Evolutionary conservation across 164 flowering plant species (phyloP), one percentile per base, ranked within the genome.

Genomic region (Dillenia turbinata): DNA sequence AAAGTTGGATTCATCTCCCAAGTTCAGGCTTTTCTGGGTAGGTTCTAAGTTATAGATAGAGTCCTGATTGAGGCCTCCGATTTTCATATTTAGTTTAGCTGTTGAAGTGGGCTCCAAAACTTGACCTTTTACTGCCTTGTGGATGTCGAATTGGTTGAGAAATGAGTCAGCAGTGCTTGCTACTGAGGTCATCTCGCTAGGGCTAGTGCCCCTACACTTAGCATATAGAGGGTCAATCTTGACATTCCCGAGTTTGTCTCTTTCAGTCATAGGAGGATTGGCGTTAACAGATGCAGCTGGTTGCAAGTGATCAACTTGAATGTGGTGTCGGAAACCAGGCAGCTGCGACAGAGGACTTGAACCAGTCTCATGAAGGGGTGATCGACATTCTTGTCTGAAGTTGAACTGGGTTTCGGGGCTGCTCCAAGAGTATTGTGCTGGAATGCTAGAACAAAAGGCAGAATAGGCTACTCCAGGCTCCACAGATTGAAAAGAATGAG

Each of bases 381-480:
- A 71, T 24, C 78, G 62, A 3, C 53, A 56, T 43, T 83, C 81
- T 59, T 73, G 74, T 65, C 75, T 64, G 8, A 56, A 59, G 44
- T 12, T 62, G 62, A 74, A 70, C 57, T 65, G 84, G 33, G 59
- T 43, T 46, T 64, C 68, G 59, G 86, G 69, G 70, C 65, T 73
- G 51, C 53, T 54, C 92, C 88, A 78, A 17, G 81, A 49, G 57
- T 68, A 69, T 47, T 70, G 76, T 44, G 62, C 26, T 47, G 77
- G 69, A 13, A 65, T 65, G 43, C 52, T 49, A n/a, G 82, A 69
- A 60, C 58, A 72, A 58, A 75, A 72, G 48, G 81, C 56, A 53
- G 71, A 57, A 59, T 53, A 69, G 11, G 65, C 72, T 8, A 64
- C 61, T 19, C 78, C 80, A 14, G 76, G 49, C 19, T 65, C 74